phyloP scores from a whole-genome alignment of 148 eudicot genomes.

The Amaranthus cruentus region DNA sequence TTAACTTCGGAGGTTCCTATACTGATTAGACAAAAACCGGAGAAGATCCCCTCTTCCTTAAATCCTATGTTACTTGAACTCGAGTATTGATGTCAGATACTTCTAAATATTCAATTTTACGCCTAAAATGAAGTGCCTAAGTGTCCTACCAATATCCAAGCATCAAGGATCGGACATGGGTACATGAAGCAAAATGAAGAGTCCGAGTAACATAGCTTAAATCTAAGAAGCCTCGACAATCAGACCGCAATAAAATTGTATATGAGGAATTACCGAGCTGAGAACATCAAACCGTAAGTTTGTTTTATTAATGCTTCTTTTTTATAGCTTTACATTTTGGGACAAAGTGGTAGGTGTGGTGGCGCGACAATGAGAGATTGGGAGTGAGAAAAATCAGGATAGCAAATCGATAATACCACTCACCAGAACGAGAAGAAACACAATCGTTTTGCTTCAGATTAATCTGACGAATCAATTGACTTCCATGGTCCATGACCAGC shows the following conservation, averaged over 20 bases:
- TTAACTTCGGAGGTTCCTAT: too few relatives aligned
- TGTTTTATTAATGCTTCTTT: not conserved
- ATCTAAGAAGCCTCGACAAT: not conserved
- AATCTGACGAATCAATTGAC: slow-evolving; percentile 62
- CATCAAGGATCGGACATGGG: too few relatives aligned
- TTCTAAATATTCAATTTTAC: too few relatives aligned
- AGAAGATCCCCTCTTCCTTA: too few relatives aligned
- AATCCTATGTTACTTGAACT: too few relatives aligned
- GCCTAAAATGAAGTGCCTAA: too few relatives aligned
- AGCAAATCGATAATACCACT: too few relatives aligned
- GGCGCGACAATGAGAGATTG: not conserved
- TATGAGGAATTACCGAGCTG: not conserved
- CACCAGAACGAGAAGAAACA: slow-evolving; percentile 46
- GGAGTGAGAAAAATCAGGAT: not conserved
- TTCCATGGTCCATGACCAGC: slow-evolving; percentile 63
- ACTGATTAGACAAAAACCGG: too few relatives aligned
- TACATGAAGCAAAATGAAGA: too few relatives aligned
- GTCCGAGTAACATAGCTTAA: not conserved
- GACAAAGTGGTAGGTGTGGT: not conserved
- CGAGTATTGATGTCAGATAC: too few relatives aligned
- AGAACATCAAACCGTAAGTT: not conserved
- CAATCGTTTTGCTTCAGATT: slow-evolving; percentile 61
- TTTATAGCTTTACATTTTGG: not conserved
- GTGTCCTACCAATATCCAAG: too few relatives aligned
- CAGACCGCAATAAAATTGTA: not conserved